Conservation (phyloP, 495 filamentous ascomycete species). For the Niebla homalea region DNA sequence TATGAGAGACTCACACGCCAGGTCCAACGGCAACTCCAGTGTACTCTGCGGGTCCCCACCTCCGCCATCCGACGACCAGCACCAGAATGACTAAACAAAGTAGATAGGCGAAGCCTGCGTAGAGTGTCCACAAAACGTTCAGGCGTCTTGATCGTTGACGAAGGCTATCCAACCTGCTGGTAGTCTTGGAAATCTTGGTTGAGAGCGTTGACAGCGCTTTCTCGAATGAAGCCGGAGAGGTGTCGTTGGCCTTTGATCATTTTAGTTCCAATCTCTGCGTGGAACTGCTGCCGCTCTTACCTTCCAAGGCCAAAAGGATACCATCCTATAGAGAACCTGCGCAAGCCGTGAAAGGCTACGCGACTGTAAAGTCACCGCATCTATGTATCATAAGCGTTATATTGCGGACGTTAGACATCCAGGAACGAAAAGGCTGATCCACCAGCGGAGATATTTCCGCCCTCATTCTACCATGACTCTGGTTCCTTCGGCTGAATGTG, state of each 20-base stretch:
- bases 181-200: constrained; percentile 61
- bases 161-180: constrained; percentile 54
- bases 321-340: constrained; percentile 35
- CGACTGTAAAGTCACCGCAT: no score
- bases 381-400: no score
- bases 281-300: constrained; percentile 25
- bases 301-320: constrained; percentile 73
- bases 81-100: constrained; percentile 66
- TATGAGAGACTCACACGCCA: constrained; percentile 41
- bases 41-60: constrained; percentile 63
- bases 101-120: constrained; percentile 79
- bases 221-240: constrained; percentile 84
- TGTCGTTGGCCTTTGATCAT: constrained; percentile 52
- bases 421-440: no score
- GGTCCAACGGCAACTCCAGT: constrained; percentile 67
- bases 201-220: constrained; percentile 72
- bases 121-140: constrained; percentile 80
- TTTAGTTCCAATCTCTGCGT: constrained; percentile 12
- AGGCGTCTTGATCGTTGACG: constrained; percentile 61
- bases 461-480: no score
- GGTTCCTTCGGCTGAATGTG: no score
- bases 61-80: constrained; percentile 74
- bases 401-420: no score
- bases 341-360: no score
- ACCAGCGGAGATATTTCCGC: no score